Evolutionary conservation across 768 basidiomycete species (phyloP), one percentile per base, ranked within the genome.

Genomic region (Pleurotus djamor): DNA sequence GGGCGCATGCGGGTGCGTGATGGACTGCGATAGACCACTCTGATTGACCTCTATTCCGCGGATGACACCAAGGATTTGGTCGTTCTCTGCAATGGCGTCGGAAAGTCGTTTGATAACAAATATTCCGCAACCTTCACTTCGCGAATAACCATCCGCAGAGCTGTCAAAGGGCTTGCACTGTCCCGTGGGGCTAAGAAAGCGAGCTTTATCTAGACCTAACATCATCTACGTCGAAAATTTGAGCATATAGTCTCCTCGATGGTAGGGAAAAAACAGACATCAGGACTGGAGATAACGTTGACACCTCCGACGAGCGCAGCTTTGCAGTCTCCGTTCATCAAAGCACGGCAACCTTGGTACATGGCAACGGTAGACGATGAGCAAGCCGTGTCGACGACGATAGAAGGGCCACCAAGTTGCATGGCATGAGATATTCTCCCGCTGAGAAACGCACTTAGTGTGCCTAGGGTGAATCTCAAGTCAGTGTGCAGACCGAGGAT

Each of bases 381-480:
- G 67, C 90, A 91, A 0, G 89, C 87, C 0, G 89, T 91, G 61
- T 92, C 87, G 36, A 89, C 71, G 0, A 88, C 87, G 13, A 88
- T 73, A 0, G 89, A 90, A 1, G 89, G 89, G 0, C 90, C 90
- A 43, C 85, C 76, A 48, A 89, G 75, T 58, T 82, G 76, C 78
- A 90, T 83, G 4, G 82, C 84, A 63, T 89, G 57, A 37, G 89
- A 88, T 52, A 91, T 77, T 17, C 88, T 83, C 7, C 90, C 89
- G 59, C 86, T 87, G 49, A 89, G 71, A 67, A 90, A 90, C 33
- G 88, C 81, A 41, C 74, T 77, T 49, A 89, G 66, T 0, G 85
- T 92, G 13, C 89, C 89, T 88, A 41, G 41, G 21, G 21, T 33
- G 38, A 16, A 12, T 28, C 58, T 32, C 60, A 41, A 17, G 13